Evolutionary conservation across 805 yeast genomes (phyloP).

Genomic region (Maudiozyma saulgeensis): DNA sequence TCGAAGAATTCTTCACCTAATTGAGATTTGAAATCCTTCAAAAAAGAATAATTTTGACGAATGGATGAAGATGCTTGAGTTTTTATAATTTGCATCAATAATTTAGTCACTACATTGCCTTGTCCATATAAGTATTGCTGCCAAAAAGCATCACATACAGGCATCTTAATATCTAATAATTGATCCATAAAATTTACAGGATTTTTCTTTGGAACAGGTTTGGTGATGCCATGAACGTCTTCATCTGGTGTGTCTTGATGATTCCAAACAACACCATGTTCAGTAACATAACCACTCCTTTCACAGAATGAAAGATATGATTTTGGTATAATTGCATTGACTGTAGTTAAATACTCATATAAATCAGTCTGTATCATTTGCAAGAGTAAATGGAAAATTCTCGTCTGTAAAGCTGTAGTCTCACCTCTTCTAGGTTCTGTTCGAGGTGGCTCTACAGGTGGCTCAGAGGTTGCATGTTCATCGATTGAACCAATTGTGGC

Average conservation of each 20-base stretch:
- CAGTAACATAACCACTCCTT: slow-evolving; percentile 7
- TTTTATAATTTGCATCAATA: slow-evolving; percentile 9
- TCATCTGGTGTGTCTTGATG: not conserved
- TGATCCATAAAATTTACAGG: slow-evolving; percentile 8
- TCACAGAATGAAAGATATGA: slow-evolving; percentile 12
- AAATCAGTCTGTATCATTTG: slow-evolving; percentile 11
- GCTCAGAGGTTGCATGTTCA: not conserved
- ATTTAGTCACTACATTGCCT: slow-evolving; percentile 8
- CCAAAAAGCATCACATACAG: slow-evolving; percentile 17
- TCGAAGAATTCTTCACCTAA: slow-evolving; percentile 11
- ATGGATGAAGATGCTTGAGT: slow-evolving; percentile 10
- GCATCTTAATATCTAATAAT: slow-evolving; percentile 13
- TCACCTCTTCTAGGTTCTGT: not conserved
- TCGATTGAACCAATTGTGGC: not conserved
- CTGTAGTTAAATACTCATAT: slow-evolving; percentile 13
- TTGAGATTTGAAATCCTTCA: slow-evolving; percentile 10
- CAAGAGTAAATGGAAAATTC: not conserved
- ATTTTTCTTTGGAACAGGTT: no score
- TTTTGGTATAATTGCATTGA: slow-evolving; percentile 11
- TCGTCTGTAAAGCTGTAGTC: not conserved
- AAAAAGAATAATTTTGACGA: slow-evolving; percentile 8
- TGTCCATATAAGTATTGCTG: slow-evolving; percentile 9
- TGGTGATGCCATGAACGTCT: not conserved
- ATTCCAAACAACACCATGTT: slow-evolving; percentile 4
- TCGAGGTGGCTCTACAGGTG: not conserved